Evolutionary conservation across 495 filamentous ascomycete species (phyloP), one percentile per base, ranked within the genome.

Genomic region (Pyrenopolyporus hunteri): DNA sequence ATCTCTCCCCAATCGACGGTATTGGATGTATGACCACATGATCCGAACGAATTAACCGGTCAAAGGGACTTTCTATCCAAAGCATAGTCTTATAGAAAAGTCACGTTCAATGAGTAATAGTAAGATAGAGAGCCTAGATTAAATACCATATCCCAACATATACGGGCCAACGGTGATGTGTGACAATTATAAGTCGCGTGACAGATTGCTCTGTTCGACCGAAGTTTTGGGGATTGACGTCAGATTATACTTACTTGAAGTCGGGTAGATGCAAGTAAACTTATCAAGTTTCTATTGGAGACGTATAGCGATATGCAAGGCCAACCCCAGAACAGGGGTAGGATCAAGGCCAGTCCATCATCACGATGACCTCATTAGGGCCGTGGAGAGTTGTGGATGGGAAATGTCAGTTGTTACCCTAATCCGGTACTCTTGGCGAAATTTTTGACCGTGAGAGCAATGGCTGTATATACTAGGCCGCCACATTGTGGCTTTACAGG

Each of bases 301-400:
- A 3, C n/a, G 14, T 31, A 31, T 29, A 46, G 23, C 43, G 6
- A 16, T 32, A 32, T 20, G 36, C n/a, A 53, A n/a, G n/a, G n/a
- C n/a, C n/a, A n/a, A n/a, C n/a, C n/a, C n/a, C n/a, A n/a, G n/a
- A n/a, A n/a, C n/a, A n/a, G n/a, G n/a, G n/a, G n/a, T n/a, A n/a
- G n/a, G n/a, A n/a, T n/a, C 14, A 23, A n/a, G 31, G 4, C 36
- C 4, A 31, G 42, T 32, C 11, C 14, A 36, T 13, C 19, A 40
- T 56, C 52, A 56, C 29, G 29, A 56, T 56, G 52, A 56, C 52
- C 29, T 56, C 52, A 56, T 56, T 11, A 20, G 37, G 11, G 14
- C 25, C 3, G 14, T 9, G 31, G 14, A n/a, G n/a, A n/a, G n/a
- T n/a, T n/a, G n/a, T n/a, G n/a, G n/a, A n/a, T n/a, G n/a, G n/a